Percentiles rank a stretch among this genome's conserved stretches.
Conservation (phyloP, 2,329 filamentous ascomycete genomes). For the Phaeoacremonium minimum region DNA sequence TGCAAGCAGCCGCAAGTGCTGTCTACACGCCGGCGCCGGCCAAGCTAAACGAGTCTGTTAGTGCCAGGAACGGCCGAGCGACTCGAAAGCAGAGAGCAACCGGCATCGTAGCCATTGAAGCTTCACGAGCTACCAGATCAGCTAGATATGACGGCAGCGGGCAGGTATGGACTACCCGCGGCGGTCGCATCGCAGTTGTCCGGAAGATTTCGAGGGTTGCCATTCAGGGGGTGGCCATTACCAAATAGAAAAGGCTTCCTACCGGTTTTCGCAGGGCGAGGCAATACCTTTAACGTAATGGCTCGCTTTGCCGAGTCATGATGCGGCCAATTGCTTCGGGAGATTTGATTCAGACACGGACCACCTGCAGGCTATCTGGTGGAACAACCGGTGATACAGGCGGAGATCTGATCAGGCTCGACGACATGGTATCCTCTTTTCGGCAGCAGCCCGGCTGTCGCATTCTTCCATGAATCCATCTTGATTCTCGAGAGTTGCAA, state of each 20-base stretch:
- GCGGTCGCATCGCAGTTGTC: slow-evolving; percentile 13
- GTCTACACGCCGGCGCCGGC: neutral
- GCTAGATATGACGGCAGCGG: slow-evolving; percentile 2
- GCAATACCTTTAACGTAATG: slow-evolving; percentile 45
- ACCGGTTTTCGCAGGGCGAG: slow-evolving; percentile 21
- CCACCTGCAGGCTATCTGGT: no score
- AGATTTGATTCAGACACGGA: no score
- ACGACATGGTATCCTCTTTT: no score
- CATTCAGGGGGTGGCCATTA: slow-evolving; percentile 31
- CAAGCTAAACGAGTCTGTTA: neutral
- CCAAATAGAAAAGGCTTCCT: slow-evolving; percentile 38
- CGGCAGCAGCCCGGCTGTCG: no score
- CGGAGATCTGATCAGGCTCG: no score
- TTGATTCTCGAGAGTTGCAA: no score
- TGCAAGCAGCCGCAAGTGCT: neutral
- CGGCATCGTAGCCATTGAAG: no score
- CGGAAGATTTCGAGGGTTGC: slow-evolving; percentile 10
- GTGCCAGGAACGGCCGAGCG: no score
- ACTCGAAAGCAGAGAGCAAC: no score
- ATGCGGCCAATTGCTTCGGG: slow-evolving; percentile 11
- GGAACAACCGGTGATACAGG: no score
- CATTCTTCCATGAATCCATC: no score
- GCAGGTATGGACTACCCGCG: slow-evolving; percentile 7
- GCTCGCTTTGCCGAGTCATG: slow-evolving; percentile 27
- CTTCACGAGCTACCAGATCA: no score